These are phyloP conservation scores for Fomes fomentarius DNA, from an alignment of 1,284 basidiomycete genomes.

Conservation along the genomic window DNA sequence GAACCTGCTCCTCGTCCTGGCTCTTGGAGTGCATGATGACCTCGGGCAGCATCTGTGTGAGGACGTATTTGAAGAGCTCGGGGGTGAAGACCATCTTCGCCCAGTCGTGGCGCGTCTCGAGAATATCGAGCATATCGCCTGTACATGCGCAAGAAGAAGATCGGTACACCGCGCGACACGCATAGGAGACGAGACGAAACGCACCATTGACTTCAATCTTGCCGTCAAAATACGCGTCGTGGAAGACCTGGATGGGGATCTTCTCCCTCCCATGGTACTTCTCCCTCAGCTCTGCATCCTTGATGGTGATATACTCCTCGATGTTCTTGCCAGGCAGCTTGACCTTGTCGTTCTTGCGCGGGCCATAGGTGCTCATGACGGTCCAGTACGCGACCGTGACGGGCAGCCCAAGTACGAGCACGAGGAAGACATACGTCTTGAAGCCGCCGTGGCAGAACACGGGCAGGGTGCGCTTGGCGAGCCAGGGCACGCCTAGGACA, in stretches of 20 bases:
- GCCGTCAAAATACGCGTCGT: conserved; percentile 97
- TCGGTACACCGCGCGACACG: conserved; percentile 15
- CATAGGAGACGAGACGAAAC: conserved; percentile 22
- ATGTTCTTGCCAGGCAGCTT: conserved; percentile 85
- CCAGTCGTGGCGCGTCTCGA: conserved; percentile 98
- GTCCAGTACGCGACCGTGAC: conserved; percentile 91
- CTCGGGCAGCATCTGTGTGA: conserved; percentile 88
- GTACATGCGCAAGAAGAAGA: conserved; percentile 8
- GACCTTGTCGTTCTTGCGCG: conserved; percentile 87
- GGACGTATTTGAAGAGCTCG: conserved; percentile 94
- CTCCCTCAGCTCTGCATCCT: conserved; percentile 79
- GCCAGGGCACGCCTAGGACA: conserved; percentile 78
- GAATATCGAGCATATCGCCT: conserved; percentile 92
- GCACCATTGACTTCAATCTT: conserved; percentile 95
- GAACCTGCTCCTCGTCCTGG: conserved; percentile 96
- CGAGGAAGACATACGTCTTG: conserved; percentile 85
- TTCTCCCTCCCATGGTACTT: conserved; percentile 85
- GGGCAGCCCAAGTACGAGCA: conserved; percentile 77
- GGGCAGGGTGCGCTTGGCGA: conserved; percentile 81
- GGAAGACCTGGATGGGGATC: conserved; percentile 97
- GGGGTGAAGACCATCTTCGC: conserved; percentile 86
- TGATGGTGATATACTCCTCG: conserved; percentile 90
- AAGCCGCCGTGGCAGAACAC: conserved; percentile 78
- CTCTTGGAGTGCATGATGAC: conserved; percentile 88
- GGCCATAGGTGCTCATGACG: conserved; percentile 81